Percentiles rank a stretch among this genome's conserved stretches.
These are phyloP conservation scores for Chrysosporium keratinophilum DNA, from an alignment of 2,329 filamentous ascomycete species.

Conservation along the genomic window DNA sequence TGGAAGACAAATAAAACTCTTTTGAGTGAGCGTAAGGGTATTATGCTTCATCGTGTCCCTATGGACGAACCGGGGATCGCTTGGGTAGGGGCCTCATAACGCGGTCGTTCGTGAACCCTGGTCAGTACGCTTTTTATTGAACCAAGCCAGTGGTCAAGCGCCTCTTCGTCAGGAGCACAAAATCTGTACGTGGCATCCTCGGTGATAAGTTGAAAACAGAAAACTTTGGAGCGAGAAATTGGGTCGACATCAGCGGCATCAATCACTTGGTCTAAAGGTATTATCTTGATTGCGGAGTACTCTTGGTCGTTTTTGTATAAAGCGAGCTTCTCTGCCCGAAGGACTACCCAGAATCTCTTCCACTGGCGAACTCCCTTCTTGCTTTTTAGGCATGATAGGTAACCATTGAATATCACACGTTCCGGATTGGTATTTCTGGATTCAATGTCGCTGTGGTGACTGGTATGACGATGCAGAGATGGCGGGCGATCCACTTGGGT, in stretches of 20 bases:
- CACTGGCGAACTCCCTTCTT: conserved; percentile 75
- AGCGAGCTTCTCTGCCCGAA: conserved; percentile 72
- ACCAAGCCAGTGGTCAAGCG: conserved; percentile 71
- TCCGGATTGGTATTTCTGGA: conserved; percentile 58
- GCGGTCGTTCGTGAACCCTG: conserved; percentile 4
- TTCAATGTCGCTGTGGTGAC: conserved; percentile 49
- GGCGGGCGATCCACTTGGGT: conserved; percentile 25
- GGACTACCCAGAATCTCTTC: conserved; percentile 89
- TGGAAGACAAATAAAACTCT: not conserved
- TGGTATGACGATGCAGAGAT: conserved; percentile 44
- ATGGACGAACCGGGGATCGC: not conserved
- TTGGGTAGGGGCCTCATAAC: not conserved
- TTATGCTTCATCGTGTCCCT: not conserved
- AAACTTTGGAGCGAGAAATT: conserved; percentile 68
- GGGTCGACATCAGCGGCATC: conserved; percentile 89
- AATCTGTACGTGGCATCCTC: conserved; percentile 79
- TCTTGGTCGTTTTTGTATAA: conserved; percentile 90
- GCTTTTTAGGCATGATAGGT: conserved; percentile 72
- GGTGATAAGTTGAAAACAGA: conserved; percentile 85
- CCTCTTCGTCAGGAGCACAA: conserved; percentile 69
- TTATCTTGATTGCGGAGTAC: conserved; percentile 74
- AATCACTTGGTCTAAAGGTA: conserved; percentile 68
- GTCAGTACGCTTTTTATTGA: conserved; percentile 65
- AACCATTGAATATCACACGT: conserved; percentile 87
- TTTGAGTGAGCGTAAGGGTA: not conserved